phyloP scores from a whole-genome alignment of 2,329 filamentous ascomycete species.

The Bipolaris bicolor region DNA sequence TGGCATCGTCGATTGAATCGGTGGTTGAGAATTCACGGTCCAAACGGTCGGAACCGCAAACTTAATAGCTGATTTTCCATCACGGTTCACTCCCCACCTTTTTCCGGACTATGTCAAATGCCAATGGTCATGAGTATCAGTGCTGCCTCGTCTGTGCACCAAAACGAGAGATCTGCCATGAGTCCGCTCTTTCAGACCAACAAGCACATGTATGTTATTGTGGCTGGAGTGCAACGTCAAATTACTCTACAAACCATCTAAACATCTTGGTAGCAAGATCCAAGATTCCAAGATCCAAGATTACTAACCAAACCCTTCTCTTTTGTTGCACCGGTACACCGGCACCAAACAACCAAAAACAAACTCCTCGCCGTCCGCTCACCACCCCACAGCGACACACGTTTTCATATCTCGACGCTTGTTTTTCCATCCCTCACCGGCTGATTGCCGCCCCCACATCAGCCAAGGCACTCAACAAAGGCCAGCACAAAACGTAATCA shows the following conservation, averaged over 20 bases:
- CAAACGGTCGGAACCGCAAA: conserved; percentile 1
- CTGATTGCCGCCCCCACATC: background rate
- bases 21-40: background rate
- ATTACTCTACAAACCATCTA: background rate
- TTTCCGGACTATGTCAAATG: background rate
- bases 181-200: background rate
- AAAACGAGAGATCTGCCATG: background rate
- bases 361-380: background rate
- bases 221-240: background rate
- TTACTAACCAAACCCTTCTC: background rate
- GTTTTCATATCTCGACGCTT: too few species aligned
- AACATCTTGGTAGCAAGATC: background rate
- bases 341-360: background rate
- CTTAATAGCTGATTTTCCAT: background rate
- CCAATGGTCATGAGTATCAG: background rate
- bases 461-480: background rate
- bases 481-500: background rate
- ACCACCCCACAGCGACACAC: too few species aligned
- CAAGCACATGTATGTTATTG: background rate
- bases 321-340: background rate
- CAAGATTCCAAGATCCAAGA: background rate
- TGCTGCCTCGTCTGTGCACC: background rate
- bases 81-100: background rate
- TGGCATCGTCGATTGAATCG: background rate
- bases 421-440: too few species aligned